These are phyloP conservation scores for Bipolaris cookei DNA, from an alignment of 2,329 filamentous ascomycete species.

Conservation along the genomic window DNA sequence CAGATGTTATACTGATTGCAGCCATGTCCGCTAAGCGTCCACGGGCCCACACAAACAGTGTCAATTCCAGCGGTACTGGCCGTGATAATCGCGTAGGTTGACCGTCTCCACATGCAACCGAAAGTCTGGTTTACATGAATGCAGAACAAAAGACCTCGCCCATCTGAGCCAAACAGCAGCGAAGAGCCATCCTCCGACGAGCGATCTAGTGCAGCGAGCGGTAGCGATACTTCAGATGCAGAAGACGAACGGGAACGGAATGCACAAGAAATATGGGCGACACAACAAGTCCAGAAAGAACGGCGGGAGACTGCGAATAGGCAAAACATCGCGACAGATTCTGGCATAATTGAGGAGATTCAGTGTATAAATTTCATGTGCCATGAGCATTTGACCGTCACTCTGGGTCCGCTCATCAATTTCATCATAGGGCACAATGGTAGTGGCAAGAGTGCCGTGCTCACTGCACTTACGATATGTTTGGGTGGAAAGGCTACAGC, in stretches of 20 bases:
- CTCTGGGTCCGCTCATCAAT: slow-evolving; percentile 93
- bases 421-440: slow-evolving; percentile 98
- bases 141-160: slow-evolving; percentile 43
- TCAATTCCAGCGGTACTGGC: slow-evolving; percentile 17
- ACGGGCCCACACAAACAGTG: slow-evolving; percentile 31
- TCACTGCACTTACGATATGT: slow-evolving; percentile 91
- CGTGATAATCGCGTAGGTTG: slow-evolving; percentile 31
- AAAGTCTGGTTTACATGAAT: slow-evolving; percentile 17
- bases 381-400: slow-evolving; percentile 78
- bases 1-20: slow-evolving; percentile 30
- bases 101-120: neutral
- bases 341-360: slow-evolving; percentile 86
- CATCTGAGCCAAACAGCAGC: slow-evolving; percentile 29
- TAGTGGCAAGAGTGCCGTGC: slow-evolving; percentile 93
- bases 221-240: slow-evolving; percentile 20
- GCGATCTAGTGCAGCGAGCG: slow-evolving; percentile 15
- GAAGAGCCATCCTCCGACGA: slow-evolving; percentile 27
- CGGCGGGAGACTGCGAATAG: slow-evolving; percentile 28
- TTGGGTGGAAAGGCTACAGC: slow-evolving; percentile 92
- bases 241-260: slow-evolving; percentile 26
- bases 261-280: slow-evolving; percentile 34
- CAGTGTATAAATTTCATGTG: slow-evolving; percentile 97
- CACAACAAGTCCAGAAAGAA: slow-evolving; percentile 40
- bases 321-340: slow-evolving; percentile 74
- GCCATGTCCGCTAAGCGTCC: slow-evolving; percentile 44